These are phyloP conservation scores for Acephala macrosclerotiorum DNA, from an alignment of 2,329 filamentous ascomycete genomes.

Conservation along the genomic window DNA sequence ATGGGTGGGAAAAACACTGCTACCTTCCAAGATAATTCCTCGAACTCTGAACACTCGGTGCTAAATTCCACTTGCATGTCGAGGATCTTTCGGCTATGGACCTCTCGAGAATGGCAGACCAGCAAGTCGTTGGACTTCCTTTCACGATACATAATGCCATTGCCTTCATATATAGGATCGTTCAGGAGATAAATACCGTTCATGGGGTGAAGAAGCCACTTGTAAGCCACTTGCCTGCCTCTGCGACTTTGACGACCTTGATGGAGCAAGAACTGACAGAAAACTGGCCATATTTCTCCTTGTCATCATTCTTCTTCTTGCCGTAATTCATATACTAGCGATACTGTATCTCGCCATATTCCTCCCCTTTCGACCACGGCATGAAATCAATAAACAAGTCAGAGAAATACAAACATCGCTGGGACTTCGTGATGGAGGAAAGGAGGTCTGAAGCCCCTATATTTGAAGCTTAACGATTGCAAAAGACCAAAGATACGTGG, in stretches of 20 bases:
- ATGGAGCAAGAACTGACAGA: no score
- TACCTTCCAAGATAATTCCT: not conserved
- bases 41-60: not conserved
- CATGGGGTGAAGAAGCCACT: not conserved
- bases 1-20: not conserved
- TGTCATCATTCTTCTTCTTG: not conserved
- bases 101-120: conserved; percentile 1
- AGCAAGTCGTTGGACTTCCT: not conserved
- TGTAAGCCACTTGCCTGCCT: not conserved
- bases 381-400: conserved; percentile 1
- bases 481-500: not conserved
- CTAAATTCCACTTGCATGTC: not conserved
- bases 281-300: conserved; percentile 1
- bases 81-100: not conserved
- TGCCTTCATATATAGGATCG: not conserved
- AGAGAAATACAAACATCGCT: not conserved
- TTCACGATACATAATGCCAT: not conserved
- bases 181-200: not conserved
- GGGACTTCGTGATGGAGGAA: conserved; percentile 7
- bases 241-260: no score
- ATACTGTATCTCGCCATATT: not conserved
- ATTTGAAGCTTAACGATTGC: not conserved
- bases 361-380: not conserved
- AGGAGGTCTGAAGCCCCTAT: not conserved
- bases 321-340: not conserved